Base-by-base conservation (phyloP, 2,329 filamentous ascomycete species). In the Alternaria atra region DNA sequence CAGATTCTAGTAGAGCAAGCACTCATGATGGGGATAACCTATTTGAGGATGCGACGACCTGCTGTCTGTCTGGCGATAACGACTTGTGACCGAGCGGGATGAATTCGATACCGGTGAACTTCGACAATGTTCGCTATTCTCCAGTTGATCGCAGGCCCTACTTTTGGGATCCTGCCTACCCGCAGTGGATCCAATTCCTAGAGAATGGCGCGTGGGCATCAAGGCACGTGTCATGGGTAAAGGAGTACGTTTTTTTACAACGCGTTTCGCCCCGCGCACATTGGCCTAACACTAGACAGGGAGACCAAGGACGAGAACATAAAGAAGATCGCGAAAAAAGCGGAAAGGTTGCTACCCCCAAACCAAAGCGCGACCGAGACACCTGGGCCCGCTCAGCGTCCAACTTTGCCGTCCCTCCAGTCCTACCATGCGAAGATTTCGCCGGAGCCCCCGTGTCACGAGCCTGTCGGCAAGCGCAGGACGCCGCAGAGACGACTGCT, bases 61-160 rank as follows among this genome's bases (percentile, higher is more conserved):
- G 13, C 23, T 52, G 10, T 27, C 35, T 52, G 37, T 20, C 25
- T 30, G 15, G 12, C 23, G 50, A 42, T 30, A 32, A 32, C 25
- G 4, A 42, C 13, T 10, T 32, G 8, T 17, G 13, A 3, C 15
- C 6, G 7, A 42, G 7, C 35, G 30, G 25, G 35, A 52, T 52
- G 48, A n/a, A n/a, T n/a, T 40, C 2, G 34, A 40, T 27, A 42
- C 48, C 48, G 25, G 48, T 40, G 15, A 52, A 52, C 35, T 40
- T 20, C 10, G n/a, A 52, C 6, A 17, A 52, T n/a, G 12, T 52
- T 40, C 48, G 32, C 32, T 52, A 30, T 37, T 27, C 48, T 50
- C 47, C 17, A n/a, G n/a, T n/a, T n/a, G 34, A 40, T 52, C 20
- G 48, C 25, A 52, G 48, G 20, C n/a, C 48, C 35, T 52, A 52